Base-by-base conservation (phyloP, 2,329 filamentous ascomycete genomes). In the Hypoxylon sp. region DNA sequence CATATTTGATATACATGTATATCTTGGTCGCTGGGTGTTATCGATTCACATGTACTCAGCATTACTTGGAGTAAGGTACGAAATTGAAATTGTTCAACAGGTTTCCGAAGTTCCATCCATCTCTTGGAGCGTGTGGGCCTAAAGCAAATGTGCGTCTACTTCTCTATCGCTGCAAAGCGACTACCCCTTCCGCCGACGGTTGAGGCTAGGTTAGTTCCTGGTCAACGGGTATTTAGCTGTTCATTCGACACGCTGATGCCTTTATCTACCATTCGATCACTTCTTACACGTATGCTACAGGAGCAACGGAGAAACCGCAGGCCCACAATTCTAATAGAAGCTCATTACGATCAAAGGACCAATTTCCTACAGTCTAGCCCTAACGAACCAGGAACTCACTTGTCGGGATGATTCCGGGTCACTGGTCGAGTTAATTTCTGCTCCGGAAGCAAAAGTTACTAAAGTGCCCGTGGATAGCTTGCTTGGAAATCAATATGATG, bases 1-100 rank as follows among this genome's bases (percentile, higher is more conserved):
- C 59, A 51, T 51, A 61, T 53, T 30, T 61, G 48, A 58, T 58
- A 50, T 68, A 60, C 49, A 26, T 64, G 51, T 68, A 68, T 63
- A 63, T 64, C 42, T 49, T 55, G 26, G 42, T 57, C 30, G 26
- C 26, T 49, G 50, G 54, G 44, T 51, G 40, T 67, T 40, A 52
- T 58, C 40, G 45, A 59, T 66, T 64, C 40, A 52, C 30, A 9
- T 46, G 52, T 68, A 66, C 59, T 66, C 38, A 61, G 66, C 63
- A 66, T 68, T 55, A 30, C 33, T 55, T 22, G 60, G 63, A 59
- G 56, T 53, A 44, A 45, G 48, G 51, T 30, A 61, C 54, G 66
- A 61, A 64, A 68, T 68, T 61, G 56, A 66, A 66, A 64, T 46
- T 65, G 58, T 51, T 62, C 12, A 62, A 48, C 54, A 54, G 20